These are phyloP conservation scores for Evernia prunastri DNA, from an alignment of 495 filamentous ascomycete species.

Conservation along the genomic window DNA sequence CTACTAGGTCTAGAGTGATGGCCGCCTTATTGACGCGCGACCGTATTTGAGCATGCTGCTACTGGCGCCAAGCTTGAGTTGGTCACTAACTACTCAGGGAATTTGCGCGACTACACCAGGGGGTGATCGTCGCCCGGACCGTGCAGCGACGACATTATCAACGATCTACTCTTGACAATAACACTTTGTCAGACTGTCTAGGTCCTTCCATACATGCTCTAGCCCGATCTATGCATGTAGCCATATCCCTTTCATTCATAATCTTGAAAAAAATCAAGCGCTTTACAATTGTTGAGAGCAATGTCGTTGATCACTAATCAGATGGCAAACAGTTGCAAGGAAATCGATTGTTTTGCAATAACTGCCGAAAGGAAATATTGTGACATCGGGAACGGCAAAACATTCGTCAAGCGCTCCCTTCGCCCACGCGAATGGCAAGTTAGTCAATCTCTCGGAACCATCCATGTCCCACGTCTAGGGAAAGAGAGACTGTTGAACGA, in stretches of 20 bases:
- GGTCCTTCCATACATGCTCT: too few relatives aligned
- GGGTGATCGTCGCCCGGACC: too few relatives aligned
- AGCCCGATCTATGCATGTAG: too few relatives aligned
- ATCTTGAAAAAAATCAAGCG: not conserved
- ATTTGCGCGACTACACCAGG: slow-evolving; percentile 51
- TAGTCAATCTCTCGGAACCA: not conserved
- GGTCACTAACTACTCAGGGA: slow-evolving; percentile 50
- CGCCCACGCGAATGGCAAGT: slow-evolving; percentile 3
- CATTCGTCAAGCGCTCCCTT: slow-evolving; percentile 3
- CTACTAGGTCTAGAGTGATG: too few relatives aligned
- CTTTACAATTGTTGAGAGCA: not conserved
- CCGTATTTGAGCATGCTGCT: slow-evolving; percentile 47
- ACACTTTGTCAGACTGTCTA: too few relatives aligned
- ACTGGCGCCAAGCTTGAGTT: slow-evolving; percentile 47
- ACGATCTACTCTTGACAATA: too few relatives aligned
- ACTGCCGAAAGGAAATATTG: slow-evolving; percentile 3
- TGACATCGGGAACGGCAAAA: not conserved
- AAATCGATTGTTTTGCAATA: slow-evolving; percentile 2
- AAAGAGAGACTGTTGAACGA: slow-evolving; percentile 5
- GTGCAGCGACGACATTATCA: too few relatives aligned
- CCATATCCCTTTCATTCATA: too few relatives aligned
- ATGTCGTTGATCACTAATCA: not conserved
- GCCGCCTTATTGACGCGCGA: too few relatives aligned
- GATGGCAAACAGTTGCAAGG: slow-evolving; percentile 4
- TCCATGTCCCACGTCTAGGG: slow-evolving; percentile 1